phyloP scores from a whole-genome alignment of 163 green algal species.

The Chloromonas sp. region DNA sequence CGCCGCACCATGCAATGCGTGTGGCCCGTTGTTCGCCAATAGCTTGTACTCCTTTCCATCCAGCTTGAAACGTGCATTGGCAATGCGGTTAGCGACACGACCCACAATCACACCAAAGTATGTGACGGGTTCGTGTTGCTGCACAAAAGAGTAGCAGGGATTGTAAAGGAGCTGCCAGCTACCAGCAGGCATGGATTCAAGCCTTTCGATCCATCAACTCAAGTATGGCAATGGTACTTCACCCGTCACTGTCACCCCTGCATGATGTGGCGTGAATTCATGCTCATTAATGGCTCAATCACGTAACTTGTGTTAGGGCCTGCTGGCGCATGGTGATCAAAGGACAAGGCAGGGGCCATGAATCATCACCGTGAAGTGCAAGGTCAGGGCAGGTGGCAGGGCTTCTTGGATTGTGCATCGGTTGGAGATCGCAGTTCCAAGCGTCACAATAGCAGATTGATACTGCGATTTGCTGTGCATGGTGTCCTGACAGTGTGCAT shows the following conservation, averaged over 20 bases:
- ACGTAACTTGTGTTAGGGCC: background rate
- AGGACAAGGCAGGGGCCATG: too few species aligned
- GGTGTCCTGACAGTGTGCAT: background rate
- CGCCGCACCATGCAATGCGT: slow-evolving; percentile 45
- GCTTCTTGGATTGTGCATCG: too few species aligned
- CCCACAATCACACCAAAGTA: slow-evolving; percentile 64
- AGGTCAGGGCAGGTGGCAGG: too few species aligned
- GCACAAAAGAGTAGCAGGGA: background rate
- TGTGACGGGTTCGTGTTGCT: slow-evolving; percentile 6
- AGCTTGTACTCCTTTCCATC: slow-evolving; percentile 28
- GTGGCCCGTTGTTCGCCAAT: slow-evolving; percentile 42
- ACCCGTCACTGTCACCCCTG: background rate
- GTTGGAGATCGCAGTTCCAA: too few species aligned
- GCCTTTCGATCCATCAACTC: background rate
- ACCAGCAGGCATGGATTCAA: background rate
- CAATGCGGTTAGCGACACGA: slow-evolving; percentile 56
- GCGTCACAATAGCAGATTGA: too few species aligned
- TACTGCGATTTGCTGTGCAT: background rate
- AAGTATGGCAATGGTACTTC: background rate
- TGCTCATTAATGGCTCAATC: background rate
- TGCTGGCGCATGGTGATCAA: too few species aligned
- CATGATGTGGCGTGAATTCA: background rate
- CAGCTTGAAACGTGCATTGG: slow-evolving; percentile 29
- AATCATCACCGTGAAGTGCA: too few species aligned
- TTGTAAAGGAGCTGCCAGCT: too few species aligned